Conservation (phyloP, 73 alveolate genomes). For the Tetrahymena borealis region DNA sequence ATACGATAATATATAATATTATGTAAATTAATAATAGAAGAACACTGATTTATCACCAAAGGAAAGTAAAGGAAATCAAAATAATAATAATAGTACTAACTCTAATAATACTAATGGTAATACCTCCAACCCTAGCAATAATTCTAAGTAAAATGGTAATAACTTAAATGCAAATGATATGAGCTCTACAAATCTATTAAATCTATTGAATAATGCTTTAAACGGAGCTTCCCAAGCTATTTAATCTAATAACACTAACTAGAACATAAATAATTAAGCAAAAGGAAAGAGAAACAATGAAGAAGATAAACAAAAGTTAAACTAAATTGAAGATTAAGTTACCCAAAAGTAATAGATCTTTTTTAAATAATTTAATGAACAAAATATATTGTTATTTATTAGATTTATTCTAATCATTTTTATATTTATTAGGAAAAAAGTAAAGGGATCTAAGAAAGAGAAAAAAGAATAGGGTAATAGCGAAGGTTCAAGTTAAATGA, state of each 20-base stretch:
- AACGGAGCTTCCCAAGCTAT: background rate
- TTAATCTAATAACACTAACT: background rate
- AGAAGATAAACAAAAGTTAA: background rate
- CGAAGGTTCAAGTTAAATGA: background rate
- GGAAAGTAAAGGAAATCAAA: background rate
- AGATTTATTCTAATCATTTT: background rate
- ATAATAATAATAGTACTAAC: background rate
- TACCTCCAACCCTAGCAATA: background rate
- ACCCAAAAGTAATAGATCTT: background rate
- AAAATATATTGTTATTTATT: too few relatives aligned
- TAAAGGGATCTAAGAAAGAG: background rate
- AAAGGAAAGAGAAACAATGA: background rate
- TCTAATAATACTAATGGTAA: background rate
- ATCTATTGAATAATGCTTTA: background rate
- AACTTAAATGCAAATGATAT: background rate
- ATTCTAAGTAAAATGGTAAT: background rate
- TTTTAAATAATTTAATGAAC: background rate
- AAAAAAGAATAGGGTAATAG: background rate
- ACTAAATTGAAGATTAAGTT: background rate
- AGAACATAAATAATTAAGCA: background rate
- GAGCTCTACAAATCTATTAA: background rate
- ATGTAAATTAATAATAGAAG: background rate
- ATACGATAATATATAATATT: too few relatives aligned
- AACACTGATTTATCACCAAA: background rate
- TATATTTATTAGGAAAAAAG: background rate